Evolutionary conservation across 768 basidiomycete species (phyloP).

Genomic region (Gloeopeniophorella convolvens): DNA sequence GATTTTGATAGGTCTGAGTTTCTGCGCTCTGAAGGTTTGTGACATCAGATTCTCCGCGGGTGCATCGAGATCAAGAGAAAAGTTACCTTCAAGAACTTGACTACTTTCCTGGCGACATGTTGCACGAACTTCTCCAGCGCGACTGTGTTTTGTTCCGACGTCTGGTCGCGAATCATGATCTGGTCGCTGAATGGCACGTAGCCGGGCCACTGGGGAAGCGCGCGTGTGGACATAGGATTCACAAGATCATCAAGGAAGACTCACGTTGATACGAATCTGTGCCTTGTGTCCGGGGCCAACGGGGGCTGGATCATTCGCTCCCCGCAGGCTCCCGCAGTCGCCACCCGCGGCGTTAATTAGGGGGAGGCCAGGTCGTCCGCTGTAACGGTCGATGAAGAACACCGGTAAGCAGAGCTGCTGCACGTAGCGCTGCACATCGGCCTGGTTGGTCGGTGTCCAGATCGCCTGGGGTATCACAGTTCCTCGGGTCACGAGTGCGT

Average conservation of each 20-base stretch:
- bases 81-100: constrained; percentile 1
- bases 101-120: constrained; percentile 3
- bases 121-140: constrained; percentile 3
- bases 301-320: not conserved
- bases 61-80: not conserved
- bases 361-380: not conserved
- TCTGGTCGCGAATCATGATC: constrained; percentile 4
- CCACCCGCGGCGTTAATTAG: not conserved
- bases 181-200: not conserved
- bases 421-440: constrained; percentile 1
- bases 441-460: not conserved
- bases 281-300: not conserved
- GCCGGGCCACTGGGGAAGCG: constrained; percentile 5
- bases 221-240: not conserved
- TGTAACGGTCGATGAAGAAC: not conserved
- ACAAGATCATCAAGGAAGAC: not conserved
- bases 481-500: not conserved
- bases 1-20: not conserved
- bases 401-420: constrained; percentile 3
- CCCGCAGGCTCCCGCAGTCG: not conserved
- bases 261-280: constrained; percentile 13
- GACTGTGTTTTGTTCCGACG: not conserved
- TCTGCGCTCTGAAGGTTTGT: not conserved
- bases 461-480: constrained; percentile 2
- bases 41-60: not conserved